Evolutionary conservation across 371 early-diverging fungal species (phyloP), one percentile per base, ranked within the genome.

Genomic region (Mortierella sp.): DNA sequence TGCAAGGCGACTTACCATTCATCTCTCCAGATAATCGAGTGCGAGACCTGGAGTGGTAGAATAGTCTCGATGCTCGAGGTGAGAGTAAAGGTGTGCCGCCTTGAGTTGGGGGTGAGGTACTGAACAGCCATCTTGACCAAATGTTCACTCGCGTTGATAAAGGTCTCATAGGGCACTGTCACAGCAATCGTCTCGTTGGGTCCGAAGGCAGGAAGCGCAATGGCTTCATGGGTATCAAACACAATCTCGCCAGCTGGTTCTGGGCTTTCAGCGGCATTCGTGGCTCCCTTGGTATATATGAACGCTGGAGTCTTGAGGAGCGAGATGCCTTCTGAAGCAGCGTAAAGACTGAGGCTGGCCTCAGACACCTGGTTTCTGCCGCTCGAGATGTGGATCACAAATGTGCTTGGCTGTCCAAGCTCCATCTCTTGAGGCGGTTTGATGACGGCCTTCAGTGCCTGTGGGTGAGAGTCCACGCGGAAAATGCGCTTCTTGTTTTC

Each of bases 11-110:
- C 70, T 81, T 89, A 93, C 92, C 92, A 91, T 46, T 89, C 86
- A 71, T 93, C 92, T 70, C 92, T 86, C 85, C 91, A 92, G 46
- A 92, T 89, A 57, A 91, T 89, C 1, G 91, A 90, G 75, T 92
- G 92, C 0, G 90, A 89, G 14, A 91, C 90, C 21, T 88, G 77
- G 37, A 96, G 80, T 37, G 93, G 93, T 2, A 91, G 88, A 40
- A 89, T 85, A 5, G 94, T 90, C 21, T 90, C 90, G 24, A 95
- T 86, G 26, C 82, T 83, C 61, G 93, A 88, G 4, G 93, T 90
- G 8, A 92, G 89, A 0, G 91, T 78, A 78, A 91, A 93, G 16
- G 89, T 87, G 11, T 88, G 89, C 31, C 78, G 69, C 71, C 82
- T 88, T 19, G 87, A 89, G 46, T 91, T 90, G 46, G 89, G 88